phyloP scores from a whole-genome alignment of 768 basidiomycete genomes.

The Fomitopsis pulvina region DNA sequence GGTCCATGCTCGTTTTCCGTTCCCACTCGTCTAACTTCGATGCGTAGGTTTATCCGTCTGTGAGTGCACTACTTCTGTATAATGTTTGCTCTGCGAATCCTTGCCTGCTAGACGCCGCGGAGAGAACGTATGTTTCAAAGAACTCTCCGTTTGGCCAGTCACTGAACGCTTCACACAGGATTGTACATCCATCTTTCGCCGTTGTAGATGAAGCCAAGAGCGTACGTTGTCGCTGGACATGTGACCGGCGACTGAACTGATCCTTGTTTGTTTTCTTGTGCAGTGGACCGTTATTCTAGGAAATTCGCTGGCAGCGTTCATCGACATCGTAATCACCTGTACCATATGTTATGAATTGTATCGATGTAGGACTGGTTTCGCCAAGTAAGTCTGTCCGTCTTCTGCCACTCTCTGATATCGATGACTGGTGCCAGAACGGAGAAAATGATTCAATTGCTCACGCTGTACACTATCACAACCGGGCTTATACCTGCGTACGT shows the following conservation, averaged over 20 bases:
- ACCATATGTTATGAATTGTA: not conserved
- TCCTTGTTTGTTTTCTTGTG: too few relatives aligned
- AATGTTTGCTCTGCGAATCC: not conserved
- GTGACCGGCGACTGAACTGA: too few relatives aligned
- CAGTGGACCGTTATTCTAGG: not conserved
- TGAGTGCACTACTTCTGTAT: not conserved
- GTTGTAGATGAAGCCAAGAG: not conserved
- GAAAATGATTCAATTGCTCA: not conserved
- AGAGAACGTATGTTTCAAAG: not conserved
- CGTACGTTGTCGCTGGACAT: not conserved
- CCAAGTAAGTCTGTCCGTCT: not conserved
- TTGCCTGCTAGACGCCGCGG: not conserved
- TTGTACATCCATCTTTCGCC: too few relatives aligned
- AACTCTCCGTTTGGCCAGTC: not conserved
- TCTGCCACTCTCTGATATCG: too few relatives aligned
- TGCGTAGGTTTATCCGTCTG: not conserved
- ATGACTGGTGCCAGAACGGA: not conserved
- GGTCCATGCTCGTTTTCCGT: not conserved
- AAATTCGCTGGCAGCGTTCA: not conserved
- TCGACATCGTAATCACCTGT: not conserved
- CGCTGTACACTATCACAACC: not conserved
- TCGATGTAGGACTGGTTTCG: not conserved
- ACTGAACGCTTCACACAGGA: not conserved
- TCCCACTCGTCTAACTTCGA: not conserved
- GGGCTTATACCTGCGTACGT: too few relatives aligned